Conservation (phyloP, 371 early-diverging fungal genomes). For the Encephalitozoon hellem region DNA sequence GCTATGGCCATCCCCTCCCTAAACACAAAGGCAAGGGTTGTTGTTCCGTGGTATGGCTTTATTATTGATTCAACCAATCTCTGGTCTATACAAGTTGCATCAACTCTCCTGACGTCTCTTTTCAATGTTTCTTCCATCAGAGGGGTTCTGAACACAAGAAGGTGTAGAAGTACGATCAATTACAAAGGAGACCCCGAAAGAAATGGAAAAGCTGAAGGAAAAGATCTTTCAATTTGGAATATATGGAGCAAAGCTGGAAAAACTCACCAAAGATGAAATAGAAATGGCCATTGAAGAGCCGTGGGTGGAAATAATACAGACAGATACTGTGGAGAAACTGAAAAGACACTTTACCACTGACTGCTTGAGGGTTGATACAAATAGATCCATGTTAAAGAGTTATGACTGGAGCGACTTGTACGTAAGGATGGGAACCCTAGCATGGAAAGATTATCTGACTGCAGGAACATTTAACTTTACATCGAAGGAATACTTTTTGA, state of each 20-base stretch:
- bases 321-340: background rate
- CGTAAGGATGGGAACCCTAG: conserved; percentile 38
- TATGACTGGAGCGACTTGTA: background rate
- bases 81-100: conserved; percentile 3
- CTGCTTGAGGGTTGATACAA: background rate
- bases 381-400: background rate
- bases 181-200: background rate
- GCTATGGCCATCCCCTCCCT: conserved; percentile 90
- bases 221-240: conserved; percentile 43
- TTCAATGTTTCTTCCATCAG: conserved; percentile 21
- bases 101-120: conserved; percentile 22
- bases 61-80: background rate
- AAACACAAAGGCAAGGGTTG: conserved; percentile 95
- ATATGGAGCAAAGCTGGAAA: conserved; percentile 14
- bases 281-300: background rate
- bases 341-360: background rate
- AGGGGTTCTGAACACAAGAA: background rate
- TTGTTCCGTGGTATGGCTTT: conserved; percentile 77
- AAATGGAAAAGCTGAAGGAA: conserved; percentile 11
- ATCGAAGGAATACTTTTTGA: conserved; percentile 23
- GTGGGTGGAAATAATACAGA: conserved; percentile 25
- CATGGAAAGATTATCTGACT: conserved; percentile 36
- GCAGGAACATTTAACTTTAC: conserved; percentile 25
- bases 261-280: conserved; percentile 13
- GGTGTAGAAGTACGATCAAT: background rate